Evolutionary conservation across 305 asterid species (phyloP).

Genomic region (Euphrasia arctica): DNA sequence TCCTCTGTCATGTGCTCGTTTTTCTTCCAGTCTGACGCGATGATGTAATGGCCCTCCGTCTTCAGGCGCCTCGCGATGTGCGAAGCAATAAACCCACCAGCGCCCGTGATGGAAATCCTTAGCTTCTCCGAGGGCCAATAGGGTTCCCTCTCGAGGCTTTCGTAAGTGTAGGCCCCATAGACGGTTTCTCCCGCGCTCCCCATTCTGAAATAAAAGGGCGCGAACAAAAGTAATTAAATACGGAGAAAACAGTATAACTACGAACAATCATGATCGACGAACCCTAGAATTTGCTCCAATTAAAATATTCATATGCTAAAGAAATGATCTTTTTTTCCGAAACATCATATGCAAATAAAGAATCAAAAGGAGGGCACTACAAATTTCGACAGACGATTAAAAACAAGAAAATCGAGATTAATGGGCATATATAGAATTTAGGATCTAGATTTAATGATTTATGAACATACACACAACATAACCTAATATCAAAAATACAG

Average conservation of each 20-base stretch:
- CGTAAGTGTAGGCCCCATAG: constrained; percentile 2
- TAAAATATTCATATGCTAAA: no score
- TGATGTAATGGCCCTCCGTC: neutral
- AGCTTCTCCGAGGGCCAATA: neutral
- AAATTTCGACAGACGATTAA: neutral
- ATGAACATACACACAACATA: neutral
- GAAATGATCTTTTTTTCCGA: neutral
- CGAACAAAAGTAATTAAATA: neutral
- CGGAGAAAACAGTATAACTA: no score
- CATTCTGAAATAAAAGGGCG: neutral
- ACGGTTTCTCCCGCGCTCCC: neutral
- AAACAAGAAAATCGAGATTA: no score
- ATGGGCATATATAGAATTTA: no score
- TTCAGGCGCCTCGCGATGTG: constrained; percentile 3
- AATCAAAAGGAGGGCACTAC: neutral
- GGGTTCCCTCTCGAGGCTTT: constrained; percentile 1
- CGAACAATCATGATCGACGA: neutral
- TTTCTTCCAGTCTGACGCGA: neutral
- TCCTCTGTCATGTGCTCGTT: constrained; percentile 1
- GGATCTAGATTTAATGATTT: no score
- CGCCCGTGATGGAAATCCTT: neutral
- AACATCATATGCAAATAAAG: neutral
- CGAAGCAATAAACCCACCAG: neutral
- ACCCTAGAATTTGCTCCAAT: neutral
- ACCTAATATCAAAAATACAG: neutral